These are phyloP conservation scores for Carex parvula DNA, from an alignment of 176 grass and related monocot genomes.

Conservation along the genomic window DNA sequence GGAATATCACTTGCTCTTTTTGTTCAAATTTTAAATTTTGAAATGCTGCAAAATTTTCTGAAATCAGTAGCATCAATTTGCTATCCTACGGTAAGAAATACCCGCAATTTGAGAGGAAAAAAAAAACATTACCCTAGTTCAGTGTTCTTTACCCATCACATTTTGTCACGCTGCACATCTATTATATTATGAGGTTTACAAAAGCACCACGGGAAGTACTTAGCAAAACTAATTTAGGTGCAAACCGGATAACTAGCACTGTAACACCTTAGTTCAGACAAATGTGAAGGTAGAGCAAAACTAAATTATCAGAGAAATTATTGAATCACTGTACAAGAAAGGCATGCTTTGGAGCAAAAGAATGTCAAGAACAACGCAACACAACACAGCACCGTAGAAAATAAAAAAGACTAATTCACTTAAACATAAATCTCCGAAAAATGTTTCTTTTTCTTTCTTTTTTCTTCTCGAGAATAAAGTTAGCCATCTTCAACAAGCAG, in stretches of 20 bases:
- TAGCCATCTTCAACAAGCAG: slow-evolving; percentile 21
- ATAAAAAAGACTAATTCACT: slow-evolving; percentile 5
- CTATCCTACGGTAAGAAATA: background rate
- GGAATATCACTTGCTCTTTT: background rate
- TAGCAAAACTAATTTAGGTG: background rate
- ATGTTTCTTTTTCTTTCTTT: background rate
- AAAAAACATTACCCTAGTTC: no score
- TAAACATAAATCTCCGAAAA: background rate
- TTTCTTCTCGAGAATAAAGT: background rate
- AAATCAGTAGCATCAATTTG: background rate
- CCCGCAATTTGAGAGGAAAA: background rate
- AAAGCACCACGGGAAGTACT: background rate
- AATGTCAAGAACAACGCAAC: slow-evolving; percentile 28
- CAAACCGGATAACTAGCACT: background rate
- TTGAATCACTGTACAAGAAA: slow-evolving; percentile 19
- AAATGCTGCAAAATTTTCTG: background rate
- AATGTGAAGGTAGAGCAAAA: background rate
- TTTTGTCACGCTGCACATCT: background rate
- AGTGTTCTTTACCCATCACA: no score
- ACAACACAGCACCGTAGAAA: slow-evolving; percentile 23
- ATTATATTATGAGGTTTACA: background rate
- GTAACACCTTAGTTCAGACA: background rate
- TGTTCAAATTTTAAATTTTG: background rate
- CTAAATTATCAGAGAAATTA: background rate
- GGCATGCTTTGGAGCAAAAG: slow-evolving; percentile 17